Base-by-base conservation (phyloP, 2,329 filamentous ascomycete genomes). In the Calonectria fujianensis region DNA sequence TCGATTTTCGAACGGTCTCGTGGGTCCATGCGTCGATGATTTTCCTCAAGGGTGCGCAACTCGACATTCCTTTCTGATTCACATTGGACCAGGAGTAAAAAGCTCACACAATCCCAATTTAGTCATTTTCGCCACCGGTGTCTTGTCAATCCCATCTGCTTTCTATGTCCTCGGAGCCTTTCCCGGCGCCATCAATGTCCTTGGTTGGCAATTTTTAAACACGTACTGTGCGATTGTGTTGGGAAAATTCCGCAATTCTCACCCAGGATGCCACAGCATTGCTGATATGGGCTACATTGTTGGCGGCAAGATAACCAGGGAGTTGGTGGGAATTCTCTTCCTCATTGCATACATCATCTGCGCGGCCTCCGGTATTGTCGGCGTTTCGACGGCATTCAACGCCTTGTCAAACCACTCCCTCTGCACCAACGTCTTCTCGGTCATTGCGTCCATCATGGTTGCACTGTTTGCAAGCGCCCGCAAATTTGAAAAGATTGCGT, bases 161-260 rank as follows among this genome's bases (percentile, higher is more conserved):
- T 77, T 82, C 35, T 72, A 69, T 50, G 57, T 80, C 37, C 70
- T 81, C 54, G 80, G 80, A 9, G 80, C 80, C 39, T 78, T 68
- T 4, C 80, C 80, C 27, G 80, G 80, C 27, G 72, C 72, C 39
- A 52, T 75, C 7, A 65, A 79, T 11, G 76, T 81, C 24, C 10
- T 77, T 24, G 63, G 73, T 57, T 81, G 76, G 77, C 73, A 78
- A 29, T 52, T 76, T 13, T 67, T 81, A 75, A 80, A 78, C 29
- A 80, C 78, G 78, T 79, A 80, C 65, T 82, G 80, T 61, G 80
- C 80, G n/a, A 80, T 78, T 20, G 72, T 82, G 57, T 78, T 80
- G 79, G 80, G 80, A n/a, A 57, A 35, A 13, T 82, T 82, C 39
- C 77, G 79, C 14, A 80, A 80, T 78, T 70, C 68, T 54, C 77